Percentiles rank a stretch among this genome's conserved stretches.
Evolutionary conservation across 805 yeast genomes (phyloP).

Genomic region (Nakazawaea wyomingensis): DNA sequence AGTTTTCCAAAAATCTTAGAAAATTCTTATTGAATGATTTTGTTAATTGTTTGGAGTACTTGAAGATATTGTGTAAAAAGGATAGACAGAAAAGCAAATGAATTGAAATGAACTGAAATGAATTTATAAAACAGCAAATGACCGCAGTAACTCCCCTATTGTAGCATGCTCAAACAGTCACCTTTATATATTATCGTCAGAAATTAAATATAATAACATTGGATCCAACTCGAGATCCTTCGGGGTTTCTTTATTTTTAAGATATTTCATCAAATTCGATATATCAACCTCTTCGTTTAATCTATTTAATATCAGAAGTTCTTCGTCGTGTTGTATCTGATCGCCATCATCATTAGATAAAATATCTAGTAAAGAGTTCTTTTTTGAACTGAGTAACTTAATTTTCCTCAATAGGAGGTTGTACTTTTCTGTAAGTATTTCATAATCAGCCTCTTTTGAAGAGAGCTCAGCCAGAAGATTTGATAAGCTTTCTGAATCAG

Average conservation of each 20-base stretch:
- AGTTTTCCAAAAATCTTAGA: conserved; percentile 57
- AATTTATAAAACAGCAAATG: not conserved
- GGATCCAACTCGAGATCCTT: conserved; percentile 2
- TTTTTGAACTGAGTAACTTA: not conserved
- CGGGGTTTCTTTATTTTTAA: not conserved
- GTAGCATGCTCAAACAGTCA: no score
- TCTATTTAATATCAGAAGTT: not conserved
- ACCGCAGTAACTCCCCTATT: no score
- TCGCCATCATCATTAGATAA: not conserved
- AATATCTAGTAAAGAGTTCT: conserved; percentile 6
- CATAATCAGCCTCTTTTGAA: not conserved
- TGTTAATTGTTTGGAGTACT: conserved; percentile 46
- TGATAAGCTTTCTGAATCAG: conserved; percentile 1
- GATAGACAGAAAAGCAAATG: conserved; percentile 29
- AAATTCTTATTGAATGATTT: conserved; percentile 57
- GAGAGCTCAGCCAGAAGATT: not conserved
- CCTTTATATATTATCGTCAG: not conserved
- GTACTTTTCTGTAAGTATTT: not conserved
- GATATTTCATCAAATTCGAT: not conserved
- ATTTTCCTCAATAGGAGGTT: not conserved
- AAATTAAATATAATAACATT: not conserved
- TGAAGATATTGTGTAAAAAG: conserved; percentile 46
- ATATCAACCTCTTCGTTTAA: not conserved
- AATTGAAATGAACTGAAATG: not conserved
- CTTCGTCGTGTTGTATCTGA: not conserved